Conservation (phyloP, 2,329 filamentous ascomycete genomes). For the Domatiomyces catenatus region DNA sequence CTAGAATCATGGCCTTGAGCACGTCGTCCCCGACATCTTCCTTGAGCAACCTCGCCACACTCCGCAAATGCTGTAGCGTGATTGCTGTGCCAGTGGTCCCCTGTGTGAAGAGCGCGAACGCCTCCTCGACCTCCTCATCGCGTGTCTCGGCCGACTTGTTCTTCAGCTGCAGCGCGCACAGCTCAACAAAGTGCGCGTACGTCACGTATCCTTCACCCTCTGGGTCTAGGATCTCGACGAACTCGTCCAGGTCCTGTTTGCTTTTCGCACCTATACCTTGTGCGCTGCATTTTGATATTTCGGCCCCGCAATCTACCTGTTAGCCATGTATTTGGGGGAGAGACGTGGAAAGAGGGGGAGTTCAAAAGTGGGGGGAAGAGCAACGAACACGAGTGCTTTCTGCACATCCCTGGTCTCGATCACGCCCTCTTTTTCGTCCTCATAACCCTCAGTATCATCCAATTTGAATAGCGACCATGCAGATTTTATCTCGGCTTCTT, state of each 20-base stretch:
- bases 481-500: constrained; percentile 83
- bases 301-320: not conserved
- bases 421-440: constrained; percentile 57
- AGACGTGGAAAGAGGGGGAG: no score
- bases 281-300: constrained; percentile 40
- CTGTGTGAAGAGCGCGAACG: constrained; percentile 64
- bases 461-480: constrained; percentile 67
- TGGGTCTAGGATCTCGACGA: constrained; percentile 70
- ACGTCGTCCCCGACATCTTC: constrained; percentile 72
- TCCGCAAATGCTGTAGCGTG: constrained; percentile 59
- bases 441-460: constrained; percentile 39
- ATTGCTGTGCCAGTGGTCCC: constrained; percentile 47
- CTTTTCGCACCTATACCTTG: constrained; percentile 56
- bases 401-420: constrained; percentile 24
- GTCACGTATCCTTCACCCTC: constrained; percentile 60
- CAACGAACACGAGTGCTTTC: constrained; percentile 6
- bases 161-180: constrained; percentile 45
- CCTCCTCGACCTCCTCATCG: constrained; percentile 55
- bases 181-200: constrained; percentile 70
- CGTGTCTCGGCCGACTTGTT: not conserved
- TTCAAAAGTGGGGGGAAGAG: not conserved
- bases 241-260: constrained; percentile 55
- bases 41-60: constrained; percentile 66
- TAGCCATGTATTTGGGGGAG: not conserved
- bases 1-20: constrained; percentile 82